Conservation (phyloP, 2,329 filamentous ascomycete genomes). For the Venturia effusa region DNA sequence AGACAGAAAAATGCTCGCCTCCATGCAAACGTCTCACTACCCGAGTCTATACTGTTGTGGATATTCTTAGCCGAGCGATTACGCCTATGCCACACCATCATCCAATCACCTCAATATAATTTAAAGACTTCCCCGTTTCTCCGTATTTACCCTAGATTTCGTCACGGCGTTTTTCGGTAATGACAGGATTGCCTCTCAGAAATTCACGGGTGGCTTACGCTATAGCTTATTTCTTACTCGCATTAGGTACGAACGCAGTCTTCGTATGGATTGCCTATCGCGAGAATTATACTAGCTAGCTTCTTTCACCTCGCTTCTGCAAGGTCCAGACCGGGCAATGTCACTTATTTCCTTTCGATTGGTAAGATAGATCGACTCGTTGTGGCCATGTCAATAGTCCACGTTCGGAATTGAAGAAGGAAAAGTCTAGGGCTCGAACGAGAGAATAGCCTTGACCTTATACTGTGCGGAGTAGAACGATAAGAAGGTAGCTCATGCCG, state of each 20-base stretch:
- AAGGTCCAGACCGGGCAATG: neutral
- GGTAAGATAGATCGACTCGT: neutral
- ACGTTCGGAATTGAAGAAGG: no score
- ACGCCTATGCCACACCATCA: neutral
- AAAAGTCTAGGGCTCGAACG: no score
- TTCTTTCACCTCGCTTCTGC: neutral
- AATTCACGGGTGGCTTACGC: no score
- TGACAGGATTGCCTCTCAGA: neutral
- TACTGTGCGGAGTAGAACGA: no score
- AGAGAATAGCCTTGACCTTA: no score
- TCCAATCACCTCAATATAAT: neutral
- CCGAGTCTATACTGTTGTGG: neutral
- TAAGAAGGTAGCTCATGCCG: no score
- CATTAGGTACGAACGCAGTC: neutral
- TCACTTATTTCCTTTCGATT: neutral
- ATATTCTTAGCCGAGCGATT: neutral
- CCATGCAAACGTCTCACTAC: neutral
- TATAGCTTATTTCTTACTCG: no score
- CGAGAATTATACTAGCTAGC: neutral
- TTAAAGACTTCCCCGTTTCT: neutral
- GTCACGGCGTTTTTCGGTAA: neutral
- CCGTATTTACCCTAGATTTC: slow-evolving; percentile 1
- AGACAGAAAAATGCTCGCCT: no score
- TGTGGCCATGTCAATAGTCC: neutral
- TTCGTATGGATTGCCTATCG: neutral